Conservation (phyloP, 1,284 basidiomycete species). For the Vanrija sp. region DNA sequence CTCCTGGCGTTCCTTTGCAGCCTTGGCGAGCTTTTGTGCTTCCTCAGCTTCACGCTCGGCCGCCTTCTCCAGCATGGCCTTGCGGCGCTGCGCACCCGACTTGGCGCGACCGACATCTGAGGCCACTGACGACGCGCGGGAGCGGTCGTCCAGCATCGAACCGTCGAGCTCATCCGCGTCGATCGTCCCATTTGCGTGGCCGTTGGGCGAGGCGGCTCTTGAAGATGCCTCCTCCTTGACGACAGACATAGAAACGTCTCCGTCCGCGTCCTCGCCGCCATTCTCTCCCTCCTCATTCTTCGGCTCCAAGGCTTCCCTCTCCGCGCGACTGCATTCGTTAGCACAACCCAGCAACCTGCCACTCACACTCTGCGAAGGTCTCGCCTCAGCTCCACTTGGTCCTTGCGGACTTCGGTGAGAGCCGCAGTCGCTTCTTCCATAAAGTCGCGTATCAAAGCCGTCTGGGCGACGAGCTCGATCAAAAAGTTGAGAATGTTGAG, state of each 20-base stretch:
- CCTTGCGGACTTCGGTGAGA: constrained; percentile 87
- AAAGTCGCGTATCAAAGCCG: constrained; percentile 76
- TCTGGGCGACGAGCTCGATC: constrained; percentile 83
- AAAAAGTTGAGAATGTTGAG: constrained; percentile 81
- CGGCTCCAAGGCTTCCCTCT: constrained; percentile 42
- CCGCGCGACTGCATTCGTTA: constrained; percentile 40
- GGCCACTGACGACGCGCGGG: constrained; percentile 5
- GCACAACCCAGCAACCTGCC: background rate
- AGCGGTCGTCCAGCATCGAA: constrained; percentile 14
- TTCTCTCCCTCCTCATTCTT: constrained; percentile 56
- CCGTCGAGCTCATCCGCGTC: constrained; percentile 41
- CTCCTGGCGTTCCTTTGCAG: constrained; percentile 41
- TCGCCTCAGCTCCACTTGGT: constrained; percentile 89
- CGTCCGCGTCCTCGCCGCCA: constrained; percentile 57
- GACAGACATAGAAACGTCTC: constrained; percentile 53
- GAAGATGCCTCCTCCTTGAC: constrained; percentile 25
- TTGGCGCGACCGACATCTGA: constrained; percentile 3
- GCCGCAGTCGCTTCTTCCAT: constrained; percentile 87
- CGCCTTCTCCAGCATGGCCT: constrained; percentile 44
- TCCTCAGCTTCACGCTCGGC: constrained; percentile 48
- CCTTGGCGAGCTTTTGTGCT: constrained; percentile 63
- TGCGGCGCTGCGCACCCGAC: constrained; percentile 30
- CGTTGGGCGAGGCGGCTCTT: constrained; percentile 22
- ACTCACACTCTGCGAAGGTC: constrained; percentile 79
- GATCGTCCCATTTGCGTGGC: constrained; percentile 22